Evolutionary conservation across 176 grass and related monocot genomes (phyloP).

Genomic region (Cenchrus americanus): DNA sequence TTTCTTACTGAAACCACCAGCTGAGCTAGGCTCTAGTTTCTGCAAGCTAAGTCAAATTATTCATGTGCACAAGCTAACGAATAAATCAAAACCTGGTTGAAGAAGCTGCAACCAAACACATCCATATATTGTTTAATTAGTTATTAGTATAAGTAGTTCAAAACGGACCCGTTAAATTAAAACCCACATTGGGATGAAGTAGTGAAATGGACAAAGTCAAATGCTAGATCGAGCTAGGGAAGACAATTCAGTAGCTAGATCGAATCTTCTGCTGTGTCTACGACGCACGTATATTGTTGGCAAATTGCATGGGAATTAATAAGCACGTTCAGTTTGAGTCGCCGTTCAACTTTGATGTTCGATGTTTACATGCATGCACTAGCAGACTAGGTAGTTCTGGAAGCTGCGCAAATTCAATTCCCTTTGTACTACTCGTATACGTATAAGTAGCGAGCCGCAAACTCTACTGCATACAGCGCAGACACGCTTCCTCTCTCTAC

Average conservation of each 20-base stretch:
- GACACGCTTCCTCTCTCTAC: neutral
- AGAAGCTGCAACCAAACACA: neutral
- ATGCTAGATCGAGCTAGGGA: neutral
- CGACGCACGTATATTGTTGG: no score
- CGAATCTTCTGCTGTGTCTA: neutral
- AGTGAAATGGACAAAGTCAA: neutral
- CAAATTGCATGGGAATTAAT: neutral
- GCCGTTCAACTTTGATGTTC: neutral
- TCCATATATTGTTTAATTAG: neutral
- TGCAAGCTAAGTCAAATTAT: neutral
- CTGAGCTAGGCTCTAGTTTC: neutral
- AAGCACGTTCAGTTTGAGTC: constrained; percentile 6
- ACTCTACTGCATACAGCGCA: neutral
- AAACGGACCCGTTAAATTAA: neutral
- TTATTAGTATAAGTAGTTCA: neutral
- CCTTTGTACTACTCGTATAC: neutral
- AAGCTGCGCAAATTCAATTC: neutral
- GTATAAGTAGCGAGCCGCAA: neutral
- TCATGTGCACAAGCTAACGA: neutral
- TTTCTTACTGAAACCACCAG: constrained; percentile 2
- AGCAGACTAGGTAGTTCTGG: neutral
- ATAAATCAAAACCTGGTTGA: constrained; percentile 7
- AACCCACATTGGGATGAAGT: neutral
- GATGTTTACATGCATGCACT: neutral
- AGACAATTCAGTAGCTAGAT: neutral